Evolutionary conservation across 2,329 filamentous ascomycete species (phyloP).

Genomic region (Pyricularia pennisetigena): DNA sequence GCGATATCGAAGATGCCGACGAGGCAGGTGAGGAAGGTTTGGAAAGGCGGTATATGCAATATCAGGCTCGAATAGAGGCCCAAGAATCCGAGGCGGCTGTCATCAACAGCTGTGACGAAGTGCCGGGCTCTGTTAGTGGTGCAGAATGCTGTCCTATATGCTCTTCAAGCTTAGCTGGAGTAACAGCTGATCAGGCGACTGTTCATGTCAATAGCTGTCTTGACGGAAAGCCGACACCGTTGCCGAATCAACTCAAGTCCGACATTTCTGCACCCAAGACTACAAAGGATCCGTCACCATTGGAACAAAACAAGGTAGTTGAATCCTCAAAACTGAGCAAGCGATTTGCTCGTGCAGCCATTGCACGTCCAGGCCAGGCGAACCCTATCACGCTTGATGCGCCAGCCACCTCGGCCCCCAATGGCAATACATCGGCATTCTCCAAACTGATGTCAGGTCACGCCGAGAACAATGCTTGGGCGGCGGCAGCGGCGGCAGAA

Average conservation of each 20-base stretch:
- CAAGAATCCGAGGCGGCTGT: conserved; percentile 35
- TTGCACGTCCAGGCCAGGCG: conserved; percentile 69
- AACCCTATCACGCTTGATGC: conserved; percentile 59
- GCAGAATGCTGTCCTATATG: conserved; percentile 66
- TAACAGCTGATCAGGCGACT: conserved; percentile 58
- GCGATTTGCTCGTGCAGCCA: conserved; percentile 55
- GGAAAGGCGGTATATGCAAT: conserved; percentile 63
- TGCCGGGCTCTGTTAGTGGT: conserved; percentile 19
- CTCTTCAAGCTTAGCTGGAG: conserved; percentile 48
- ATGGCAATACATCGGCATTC: conserved; percentile 56
- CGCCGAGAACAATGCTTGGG: conserved; percentile 85
- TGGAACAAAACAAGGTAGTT: conserved; percentile 8
- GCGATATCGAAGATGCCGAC: conserved; percentile 31
- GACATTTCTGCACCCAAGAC: conserved; percentile 8
- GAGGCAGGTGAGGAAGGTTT: conserved; percentile 52
- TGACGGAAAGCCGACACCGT: conserved; percentile 64
- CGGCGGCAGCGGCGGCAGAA: conserved; percentile 72
- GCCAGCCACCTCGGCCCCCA: not conserved
- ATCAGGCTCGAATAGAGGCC: conserved; percentile 58
- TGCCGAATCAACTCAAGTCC: conserved; percentile 25
- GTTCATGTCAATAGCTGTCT: conserved; percentile 89
- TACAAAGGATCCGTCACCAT: conserved; percentile 3
- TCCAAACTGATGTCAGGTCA: conserved; percentile 88
- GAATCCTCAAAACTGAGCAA: conserved; percentile 23
- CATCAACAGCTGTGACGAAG: conserved; percentile 19